These are phyloP conservation scores for Gastroboletus turbinatus DNA, from an alignment of 1,284 basidiomycete genomes.

Conservation along the genomic window DNA sequence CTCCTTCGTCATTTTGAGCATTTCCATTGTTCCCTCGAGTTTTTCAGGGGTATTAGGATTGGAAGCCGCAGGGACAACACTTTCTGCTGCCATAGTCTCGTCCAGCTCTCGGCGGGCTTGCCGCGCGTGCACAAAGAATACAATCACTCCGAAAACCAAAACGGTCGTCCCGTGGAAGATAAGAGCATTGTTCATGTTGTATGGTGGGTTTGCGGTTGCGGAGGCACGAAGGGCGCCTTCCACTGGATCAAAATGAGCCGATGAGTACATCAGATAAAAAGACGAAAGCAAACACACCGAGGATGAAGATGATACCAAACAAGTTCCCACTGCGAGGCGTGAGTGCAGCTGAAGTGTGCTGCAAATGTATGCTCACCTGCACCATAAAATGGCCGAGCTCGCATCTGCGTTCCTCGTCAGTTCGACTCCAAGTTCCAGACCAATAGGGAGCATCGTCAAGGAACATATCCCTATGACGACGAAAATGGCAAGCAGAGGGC, in stretches of 20 bases:
- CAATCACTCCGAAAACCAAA: constrained; percentile 35
- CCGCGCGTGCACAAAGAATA: constrained; percentile 54
- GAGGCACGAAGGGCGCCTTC: constrained; percentile 65
- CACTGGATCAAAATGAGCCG: constrained; percentile 35
- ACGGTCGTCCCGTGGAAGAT: constrained; percentile 61
- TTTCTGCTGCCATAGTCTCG: constrained; percentile 37
- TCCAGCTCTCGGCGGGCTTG: constrained; percentile 62
- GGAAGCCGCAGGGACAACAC: not conserved
- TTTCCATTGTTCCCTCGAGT: not conserved
- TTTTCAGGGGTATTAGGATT: not conserved
- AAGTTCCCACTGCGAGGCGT: constrained; percentile 55
- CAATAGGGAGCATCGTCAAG: constrained; percentile 69
- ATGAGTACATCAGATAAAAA: not conserved
- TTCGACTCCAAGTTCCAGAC: constrained; percentile 73
- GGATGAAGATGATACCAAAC: constrained; percentile 60
- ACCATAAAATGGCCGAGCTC: constrained; percentile 74
- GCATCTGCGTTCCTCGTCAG: constrained; percentile 74
- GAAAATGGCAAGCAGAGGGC: constrained; percentile 62
- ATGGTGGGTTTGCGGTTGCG: constrained; percentile 56
- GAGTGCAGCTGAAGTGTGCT: not conserved
- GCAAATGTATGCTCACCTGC: constrained; percentile 44
- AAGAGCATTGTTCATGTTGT: constrained; percentile 64
- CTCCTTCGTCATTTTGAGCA: not conserved
- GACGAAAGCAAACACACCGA: constrained; percentile 44
- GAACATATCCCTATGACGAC: constrained; percentile 63